Base-by-base conservation (phyloP, 139 green algal species). In the Chlorella sorokiniana region DNA sequence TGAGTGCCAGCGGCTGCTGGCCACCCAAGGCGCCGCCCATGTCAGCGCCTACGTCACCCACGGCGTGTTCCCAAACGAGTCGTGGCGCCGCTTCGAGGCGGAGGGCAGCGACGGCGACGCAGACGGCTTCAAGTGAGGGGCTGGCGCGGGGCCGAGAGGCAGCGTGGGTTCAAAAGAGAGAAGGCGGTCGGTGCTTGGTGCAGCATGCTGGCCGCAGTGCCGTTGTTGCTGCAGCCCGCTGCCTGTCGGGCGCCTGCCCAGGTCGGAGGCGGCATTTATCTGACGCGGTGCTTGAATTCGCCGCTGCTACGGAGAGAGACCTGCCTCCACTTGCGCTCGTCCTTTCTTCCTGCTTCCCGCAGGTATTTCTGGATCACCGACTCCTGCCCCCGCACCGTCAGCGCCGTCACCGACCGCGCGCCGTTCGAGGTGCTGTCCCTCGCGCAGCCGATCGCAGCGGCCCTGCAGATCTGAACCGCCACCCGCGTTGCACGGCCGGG, bases 361-460 rank as follows among this genome's bases (percentile, higher is more conserved):
- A 91, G 88, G 25, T 95, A 97, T 86, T 99, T 99, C 82, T 99
- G 95, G 95, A 96, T 99, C 68, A 96, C 93, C 0, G 96, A 99
- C 89, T 96, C 90, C 27, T 98, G 95, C 88, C 91, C 95, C 4
- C 77, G 91, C 59, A 99, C 94, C 7, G 93, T 95, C 3, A 56
- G 78, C 6, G 86, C 88, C 18, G 88, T 98, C 1, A 63, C 87
- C 18, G 90, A 91, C 44, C 79, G 83, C 38, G 76, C 86, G 20
- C 96, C 96, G 0, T 99, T 99, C 76, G 91, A 98, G 85, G 88
- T 99, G 29, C 89, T 99, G 27, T 94, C 88, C 0, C 88, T 99
- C 31, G 94, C 96, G 27, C 88, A 81, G 29, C 89, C 92, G 41
- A 99, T 99, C 59, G 92, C 94, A 31, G 90, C 89, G 0, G 94